Evolutionary conservation across 352 stramenopile species (phyloP), one percentile per base, ranked within the genome.

Genomic region (Globisporangium parvum): DNA sequence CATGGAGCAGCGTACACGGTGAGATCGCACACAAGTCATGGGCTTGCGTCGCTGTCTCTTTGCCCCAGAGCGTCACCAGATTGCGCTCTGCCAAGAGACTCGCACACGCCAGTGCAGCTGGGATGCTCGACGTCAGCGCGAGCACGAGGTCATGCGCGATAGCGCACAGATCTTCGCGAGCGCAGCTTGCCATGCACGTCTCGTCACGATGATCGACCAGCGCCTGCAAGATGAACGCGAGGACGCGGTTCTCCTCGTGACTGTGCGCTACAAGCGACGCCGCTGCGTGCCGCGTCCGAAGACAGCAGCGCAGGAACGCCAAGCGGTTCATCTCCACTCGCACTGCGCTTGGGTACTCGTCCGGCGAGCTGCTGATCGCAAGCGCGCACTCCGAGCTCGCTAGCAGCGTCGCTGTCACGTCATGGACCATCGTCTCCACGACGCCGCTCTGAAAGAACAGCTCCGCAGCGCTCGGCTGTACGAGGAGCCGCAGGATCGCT

Each of bases 111-210:
- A 84, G 58, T 41, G 69, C 66, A 17, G 69, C 61, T 48, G 71
- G 71, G 2, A 80, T 53, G 55, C 71, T 74, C 18, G 69, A 65
- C 21, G 61, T 26, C 11, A 84, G 44, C 15, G 71, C 55, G 5
- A 75, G 51, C 11, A 62, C 41, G 53, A 80, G 35, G 20, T 71
- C 60, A 39, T 78, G 68, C 26, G 55, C 69, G 17, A 80, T 31
- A 21, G 69, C 73, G 41, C 71, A 84, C 18, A 55, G 59, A 40
- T 84, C 73, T 77, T 84, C 73, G 17, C 57, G 47, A 40, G 63
- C 49, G 9, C 59, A 65, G 2, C 62, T 75, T 12, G 59, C 58
- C 9, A 63, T 57, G 39, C 53, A 62, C 28, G 20, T 51, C n/a
- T 46, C 45, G 31, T 57, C 59, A 35, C 79, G 73, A 6, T 51